A percentile compares a stretch with the other conserved stretches of the same genome.
These are phyloP conservation scores for Gautieria morchelliformis DNA, from an alignment of 768 basidiomycete species.

Conservation along the genomic window DNA sequence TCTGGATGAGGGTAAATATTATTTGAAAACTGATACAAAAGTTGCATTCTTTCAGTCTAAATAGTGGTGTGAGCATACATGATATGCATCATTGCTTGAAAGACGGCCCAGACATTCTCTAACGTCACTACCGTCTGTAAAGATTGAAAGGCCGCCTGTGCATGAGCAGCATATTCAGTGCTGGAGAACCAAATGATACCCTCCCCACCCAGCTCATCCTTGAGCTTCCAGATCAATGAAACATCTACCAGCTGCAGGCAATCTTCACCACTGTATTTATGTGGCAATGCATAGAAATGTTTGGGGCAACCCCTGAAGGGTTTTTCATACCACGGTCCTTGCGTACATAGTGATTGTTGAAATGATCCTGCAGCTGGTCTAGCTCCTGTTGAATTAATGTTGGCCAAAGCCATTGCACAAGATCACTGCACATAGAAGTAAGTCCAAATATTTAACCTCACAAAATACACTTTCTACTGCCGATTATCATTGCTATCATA, in stretches of 20 bases:
- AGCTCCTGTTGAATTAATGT: conserved; percentile 13
- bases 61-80: background rate
- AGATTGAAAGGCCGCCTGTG: conserved; percentile 13
- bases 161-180: conserved; percentile 17
- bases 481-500: conserved; percentile 13
- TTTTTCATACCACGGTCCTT: conserved; percentile 25
- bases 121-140: conserved; percentile 15
- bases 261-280: conserved; percentile 20
- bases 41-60: too few relatives aligned
- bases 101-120: conserved; percentile 23
- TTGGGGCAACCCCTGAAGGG: conserved; percentile 27
- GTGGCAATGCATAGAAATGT: conserved; percentile 21
- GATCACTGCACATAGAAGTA: conserved; percentile 3
- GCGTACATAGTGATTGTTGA: conserved; percentile 21
- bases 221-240: conserved; percentile 19
- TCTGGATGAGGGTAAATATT: too few relatives aligned
- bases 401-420: conserved; percentile 19
- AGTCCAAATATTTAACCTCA: background rate
- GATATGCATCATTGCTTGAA: conserved; percentile 10
- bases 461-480: conserved; percentile 20
- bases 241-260: conserved; percentile 20
- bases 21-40: too few relatives aligned
- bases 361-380: conserved; percentile 9
- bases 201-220: conserved; percentile 23
- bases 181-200: conserved; percentile 23